These are phyloP conservation scores for Pseudogymnoascus sp. DNA, from an alignment of 2,329 filamentous ascomycete genomes.

Conservation along the genomic window DNA sequence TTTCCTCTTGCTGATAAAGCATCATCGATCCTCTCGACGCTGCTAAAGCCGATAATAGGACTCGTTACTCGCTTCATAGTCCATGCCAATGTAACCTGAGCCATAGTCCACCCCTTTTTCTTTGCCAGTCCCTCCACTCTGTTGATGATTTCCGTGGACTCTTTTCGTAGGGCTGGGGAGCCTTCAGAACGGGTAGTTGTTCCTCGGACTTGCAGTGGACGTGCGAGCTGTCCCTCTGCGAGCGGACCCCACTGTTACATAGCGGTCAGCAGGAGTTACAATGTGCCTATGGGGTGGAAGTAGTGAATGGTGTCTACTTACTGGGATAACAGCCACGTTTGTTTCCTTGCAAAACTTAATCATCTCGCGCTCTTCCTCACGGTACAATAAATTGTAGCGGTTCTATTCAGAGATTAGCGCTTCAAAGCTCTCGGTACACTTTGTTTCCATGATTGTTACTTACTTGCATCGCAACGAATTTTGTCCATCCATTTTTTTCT, in stretches of 20 bases:
- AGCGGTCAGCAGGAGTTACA: neutral
- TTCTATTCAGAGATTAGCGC: conserved; percentile 33
- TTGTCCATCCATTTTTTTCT: conserved; percentile 45
- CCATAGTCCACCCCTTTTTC: conserved; percentile 50
- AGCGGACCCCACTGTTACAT: conserved; percentile 28
- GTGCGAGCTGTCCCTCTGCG: conserved; percentile 27
- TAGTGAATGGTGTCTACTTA: conserved; percentile 11
- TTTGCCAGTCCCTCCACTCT: conserved; percentile 48
- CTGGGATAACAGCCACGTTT: conserved; percentile 34
- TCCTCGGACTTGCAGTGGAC: conserved; percentile 20
- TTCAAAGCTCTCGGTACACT: neutral
- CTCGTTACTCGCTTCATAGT: conserved; percentile 35
- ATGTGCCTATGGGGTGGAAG: neutral
- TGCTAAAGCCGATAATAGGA: conserved; percentile 46
- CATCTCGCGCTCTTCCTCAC: conserved; percentile 48
- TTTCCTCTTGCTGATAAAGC: conserved; percentile 33
- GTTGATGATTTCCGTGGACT: conserved; percentile 36
- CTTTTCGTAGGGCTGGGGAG: conserved; percentile 7
- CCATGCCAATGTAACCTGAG: conserved; percentile 50
- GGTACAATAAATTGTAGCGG: conserved; percentile 44
- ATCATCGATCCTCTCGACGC: conserved; percentile 44
- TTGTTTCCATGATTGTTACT: neutral
- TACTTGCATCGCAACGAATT: conserved; percentile 44
- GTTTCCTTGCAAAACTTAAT: conserved; percentile 35
- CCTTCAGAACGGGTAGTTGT: conserved; percentile 18